Evolutionary conservation across 805 yeast species (phyloP).

Genomic region (Ogataea henricii): DNA sequence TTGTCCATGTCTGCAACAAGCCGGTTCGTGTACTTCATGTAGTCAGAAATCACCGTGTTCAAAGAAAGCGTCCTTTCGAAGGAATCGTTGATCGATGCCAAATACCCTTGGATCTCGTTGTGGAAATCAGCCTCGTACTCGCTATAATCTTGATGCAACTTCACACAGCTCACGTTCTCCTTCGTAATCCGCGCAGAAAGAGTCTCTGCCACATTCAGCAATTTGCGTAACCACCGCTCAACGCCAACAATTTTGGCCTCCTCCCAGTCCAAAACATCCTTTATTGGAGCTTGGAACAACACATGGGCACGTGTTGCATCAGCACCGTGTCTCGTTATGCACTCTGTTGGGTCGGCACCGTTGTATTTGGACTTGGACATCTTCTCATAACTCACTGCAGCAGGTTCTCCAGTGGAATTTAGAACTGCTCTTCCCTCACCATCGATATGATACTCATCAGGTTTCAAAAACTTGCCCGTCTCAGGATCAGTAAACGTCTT

Average conservation of each 20-base stretch:
- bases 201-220: constrained; percentile 39
- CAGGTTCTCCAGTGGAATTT: constrained; percentile 49
- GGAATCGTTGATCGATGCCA: constrained; percentile 57
- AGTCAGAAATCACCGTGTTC: constrained; percentile 86
- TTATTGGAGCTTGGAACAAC: constrained; percentile 86
- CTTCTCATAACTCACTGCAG: constrained; percentile 72
- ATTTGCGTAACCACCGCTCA: constrained; percentile 79
- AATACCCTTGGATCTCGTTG: constrained; percentile 53
- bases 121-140: constrained; percentile 56
- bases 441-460: constrained; percentile 62
- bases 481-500: constrained; percentile 73
- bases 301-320: constrained; percentile 95
- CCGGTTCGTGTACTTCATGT: constrained; percentile 76
- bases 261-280: constrained; percentile 86
- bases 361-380: constrained; percentile 97
- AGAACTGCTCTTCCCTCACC: constrained; percentile 48
- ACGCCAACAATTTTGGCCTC: constrained; percentile 83
- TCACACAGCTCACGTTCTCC: constrained; percentile 16
- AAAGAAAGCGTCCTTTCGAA: constrained; percentile 60
- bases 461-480: constrained; percentile 74
- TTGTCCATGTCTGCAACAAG: constrained; percentile 43
- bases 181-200: constrained; percentile 18
- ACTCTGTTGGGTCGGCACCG: constrained; percentile 86
- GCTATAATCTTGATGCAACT: constrained; percentile 23
- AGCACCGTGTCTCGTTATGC: constrained; percentile 79